These are phyloP conservation scores for Entomortierella chlamydospora DNA, from an alignment of 192 early-diverging fungal genomes.

Conservation along the genomic window DNA sequence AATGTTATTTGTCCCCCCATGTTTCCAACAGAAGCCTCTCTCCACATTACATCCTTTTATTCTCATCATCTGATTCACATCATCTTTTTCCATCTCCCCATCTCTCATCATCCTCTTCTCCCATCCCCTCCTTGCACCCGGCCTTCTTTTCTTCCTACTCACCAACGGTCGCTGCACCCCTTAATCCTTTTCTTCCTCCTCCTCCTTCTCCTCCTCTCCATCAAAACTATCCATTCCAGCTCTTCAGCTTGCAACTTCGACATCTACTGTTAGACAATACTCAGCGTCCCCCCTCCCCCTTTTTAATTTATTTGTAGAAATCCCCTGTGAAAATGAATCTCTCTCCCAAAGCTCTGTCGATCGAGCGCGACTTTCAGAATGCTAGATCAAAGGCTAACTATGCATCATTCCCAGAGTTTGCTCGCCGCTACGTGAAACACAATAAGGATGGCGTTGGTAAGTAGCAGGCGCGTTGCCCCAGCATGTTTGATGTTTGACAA, in stretches of 20 bases:
- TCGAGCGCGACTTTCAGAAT: slow-evolving; percentile 58
- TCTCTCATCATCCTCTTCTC: slow-evolving; percentile 4
- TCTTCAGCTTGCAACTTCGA: too few relatives aligned
- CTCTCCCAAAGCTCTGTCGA: slow-evolving; percentile 55
- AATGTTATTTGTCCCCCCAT: neutral
- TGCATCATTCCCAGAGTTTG: slow-evolving; percentile 60
- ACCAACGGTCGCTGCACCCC: neutral
- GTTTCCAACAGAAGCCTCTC: too few relatives aligned
- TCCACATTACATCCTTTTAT: slow-evolving; percentile 1
- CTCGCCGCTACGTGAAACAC: slow-evolving; percentile 66
- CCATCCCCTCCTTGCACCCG: neutral
- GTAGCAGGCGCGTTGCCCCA: neutral
- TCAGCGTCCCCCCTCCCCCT: neutral
- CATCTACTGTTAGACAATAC: neutral
- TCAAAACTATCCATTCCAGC: too few relatives aligned
- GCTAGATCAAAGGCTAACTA: slow-evolving; percentile 60
- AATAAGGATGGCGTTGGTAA: slow-evolving; percentile 66
- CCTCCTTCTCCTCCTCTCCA: too few relatives aligned
- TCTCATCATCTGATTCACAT: neutral
- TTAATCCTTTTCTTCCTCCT: neutral
- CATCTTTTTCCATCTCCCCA: neutral
- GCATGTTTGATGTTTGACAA: too few relatives aligned
- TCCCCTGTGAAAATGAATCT: slow-evolving; percentile 27
- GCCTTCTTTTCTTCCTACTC: neutral
- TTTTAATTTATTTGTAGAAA: neutral